Percentiles rank a stretch among this genome's conserved stretches.
Evolutionary conservation across 192 early-diverging fungal species (phyloP).

Genomic region (Borealophlyctis nickersoniae): DNA sequence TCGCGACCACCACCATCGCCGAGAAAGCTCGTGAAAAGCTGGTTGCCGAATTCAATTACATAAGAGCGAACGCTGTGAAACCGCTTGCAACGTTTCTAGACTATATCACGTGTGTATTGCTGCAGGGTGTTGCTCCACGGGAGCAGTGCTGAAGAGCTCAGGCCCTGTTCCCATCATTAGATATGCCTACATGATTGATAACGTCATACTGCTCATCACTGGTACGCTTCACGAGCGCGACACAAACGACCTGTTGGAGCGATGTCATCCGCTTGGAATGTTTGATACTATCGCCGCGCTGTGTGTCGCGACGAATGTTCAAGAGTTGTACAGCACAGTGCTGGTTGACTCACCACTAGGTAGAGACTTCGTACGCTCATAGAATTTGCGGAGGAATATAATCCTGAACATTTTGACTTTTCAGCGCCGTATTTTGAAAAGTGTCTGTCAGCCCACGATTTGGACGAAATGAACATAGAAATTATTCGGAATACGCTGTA

Average conservation of each 20-base stretch:
- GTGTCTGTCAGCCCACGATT: constrained; percentile 92
- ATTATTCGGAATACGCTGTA: constrained; percentile 99
- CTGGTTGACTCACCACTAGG: constrained; percentile 93
- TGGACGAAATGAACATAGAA: constrained; percentile 99
- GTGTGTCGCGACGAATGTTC: constrained; percentile 93
- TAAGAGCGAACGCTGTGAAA: constrained; percentile 77
- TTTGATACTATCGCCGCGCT: constrained; percentile 99
- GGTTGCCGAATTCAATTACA: constrained; percentile 90
- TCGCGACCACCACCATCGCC: constrained; percentile 88
- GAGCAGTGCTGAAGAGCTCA: neutral
- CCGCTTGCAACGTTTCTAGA: constrained; percentile 90
- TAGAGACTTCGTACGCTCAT: constrained; percentile 25
- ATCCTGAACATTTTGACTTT: neutral
- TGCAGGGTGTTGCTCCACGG: neutral
- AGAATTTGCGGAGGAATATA: neutral
- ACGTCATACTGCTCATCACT: constrained; percentile 95
- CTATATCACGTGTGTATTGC: constrained; percentile 77
- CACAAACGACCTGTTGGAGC: constrained; percentile 92
- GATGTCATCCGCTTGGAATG: constrained; percentile 95
- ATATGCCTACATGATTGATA: constrained; percentile 99
- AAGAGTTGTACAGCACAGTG: constrained; percentile 93
- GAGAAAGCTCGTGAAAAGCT: constrained; percentile 86
- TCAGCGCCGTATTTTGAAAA: constrained; percentile 95
- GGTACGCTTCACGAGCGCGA: constrained; percentile 98
- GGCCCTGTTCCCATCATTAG: constrained; percentile 29